These are phyloP conservation scores for Pseudogymnoascus sp. DNA, from an alignment of 2,329 filamentous ascomycete genomes.

Conservation along the genomic window DNA sequence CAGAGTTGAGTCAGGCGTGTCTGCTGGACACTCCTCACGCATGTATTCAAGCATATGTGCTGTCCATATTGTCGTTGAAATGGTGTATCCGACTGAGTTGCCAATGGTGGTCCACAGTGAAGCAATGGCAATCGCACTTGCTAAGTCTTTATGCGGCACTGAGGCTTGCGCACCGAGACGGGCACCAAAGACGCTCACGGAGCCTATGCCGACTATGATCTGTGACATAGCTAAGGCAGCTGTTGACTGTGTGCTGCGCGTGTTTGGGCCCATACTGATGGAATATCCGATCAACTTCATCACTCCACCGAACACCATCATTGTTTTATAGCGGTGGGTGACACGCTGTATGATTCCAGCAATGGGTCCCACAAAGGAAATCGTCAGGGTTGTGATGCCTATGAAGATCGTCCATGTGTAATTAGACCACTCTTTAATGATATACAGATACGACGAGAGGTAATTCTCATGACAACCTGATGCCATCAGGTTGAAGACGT, in stretches of 20 bases:
- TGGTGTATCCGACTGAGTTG: constrained; percentile 32
- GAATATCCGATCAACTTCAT: constrained; percentile 32
- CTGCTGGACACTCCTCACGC: constrained; percentile 26
- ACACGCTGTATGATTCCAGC: constrained; percentile 21
- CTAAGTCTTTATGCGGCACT: constrained; percentile 36
- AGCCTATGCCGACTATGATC: constrained; percentile 31
- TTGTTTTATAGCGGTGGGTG: constrained; percentile 35
- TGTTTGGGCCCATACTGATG: constrained; percentile 26
- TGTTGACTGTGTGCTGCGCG: constrained; percentile 29
- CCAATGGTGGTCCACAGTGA: constrained; percentile 35
- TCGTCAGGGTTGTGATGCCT: constrained; percentile 32
- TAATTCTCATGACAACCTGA: constrained; percentile 17
- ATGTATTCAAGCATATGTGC: constrained; percentile 31
- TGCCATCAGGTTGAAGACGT: constrained; percentile 17
- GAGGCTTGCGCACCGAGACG: constrained; percentile 35
- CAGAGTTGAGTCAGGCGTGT: constrained; percentile 20
- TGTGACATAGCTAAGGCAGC: constrained; percentile 30
- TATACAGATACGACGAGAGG: constrained; percentile 29
- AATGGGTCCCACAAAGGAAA: constrained; percentile 31
- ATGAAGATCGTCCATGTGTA: constrained; percentile 36
- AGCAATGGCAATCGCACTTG: constrained; percentile 31
- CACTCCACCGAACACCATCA: constrained; percentile 33
- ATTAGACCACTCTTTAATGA: constrained; percentile 35
- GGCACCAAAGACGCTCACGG: constrained; percentile 33
- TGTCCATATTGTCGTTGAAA: constrained; percentile 34